Percentiles rank a stretch among this genome's conserved stretches.
Conservation (phyloP, 176 grass and related monocot species). For the Triticum aestivum region IWGSC_CS_RefSeq_v2.1 NC_057812.1:516873966-516874465, state of each 20-base stretch:
- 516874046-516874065: not conserved
- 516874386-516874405: not conserved
- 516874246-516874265: not conserved
- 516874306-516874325: slow-evolving; percentile 84
- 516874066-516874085: not conserved
- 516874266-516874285: not conserved
- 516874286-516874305: not conserved
- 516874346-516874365: slow-evolving; percentile 66
- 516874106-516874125: not conserved
- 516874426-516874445: not conserved
- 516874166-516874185: not conserved
- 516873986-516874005: not conserved
- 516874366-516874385: not conserved
- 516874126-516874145: not conserved
- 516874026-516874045: not conserved
- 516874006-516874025: not conserved
- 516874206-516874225: not conserved
- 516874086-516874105: not conserved
- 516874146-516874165: not conserved
- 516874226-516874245: not conserved
- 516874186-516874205: not conserved
- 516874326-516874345: slow-evolving; percentile 86
- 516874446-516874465: not conserved
- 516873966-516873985: not conserved
- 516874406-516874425: not conserved